Conservation (phyloP, 192 early-diverging fungal species). For the Coemansia sp. region DNA sequence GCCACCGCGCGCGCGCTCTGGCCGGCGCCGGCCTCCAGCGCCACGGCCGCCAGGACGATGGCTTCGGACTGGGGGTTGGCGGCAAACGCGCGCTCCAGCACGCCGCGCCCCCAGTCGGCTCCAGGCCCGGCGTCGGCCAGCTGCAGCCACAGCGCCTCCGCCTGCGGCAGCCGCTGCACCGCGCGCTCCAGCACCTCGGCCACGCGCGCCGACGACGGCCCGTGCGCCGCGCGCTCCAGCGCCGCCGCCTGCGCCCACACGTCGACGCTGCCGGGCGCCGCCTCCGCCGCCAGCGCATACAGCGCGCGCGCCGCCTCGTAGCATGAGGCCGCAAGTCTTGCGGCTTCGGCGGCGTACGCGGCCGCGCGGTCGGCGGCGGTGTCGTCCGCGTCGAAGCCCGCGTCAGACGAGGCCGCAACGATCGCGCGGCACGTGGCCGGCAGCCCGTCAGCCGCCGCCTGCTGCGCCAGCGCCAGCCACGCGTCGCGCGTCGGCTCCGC, state of each 20-base stretch:
- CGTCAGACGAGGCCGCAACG: conserved; percentile 70
- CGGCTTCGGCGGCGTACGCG: conserved; percentile 91
- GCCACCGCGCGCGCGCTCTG: conserved; percentile 74
- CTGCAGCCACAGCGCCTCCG: conserved; percentile 86
- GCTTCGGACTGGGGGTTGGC: conserved; percentile 91
- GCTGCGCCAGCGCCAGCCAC: conserved; percentile 87
- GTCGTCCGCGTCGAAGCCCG: conserved; percentile 60
- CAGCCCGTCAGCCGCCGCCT: conserved; percentile 76
- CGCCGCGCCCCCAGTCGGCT: conserved; percentile 65
- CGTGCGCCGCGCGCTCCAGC: conserved; percentile 78
- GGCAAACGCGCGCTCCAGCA: conserved; percentile 82
- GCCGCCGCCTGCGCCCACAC: conserved; percentile 86
- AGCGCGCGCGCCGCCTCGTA: conserved; percentile 84
- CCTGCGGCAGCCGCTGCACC: conserved; percentile 85
- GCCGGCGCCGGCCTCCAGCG: conserved; percentile 88
- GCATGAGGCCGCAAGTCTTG: conserved; percentile 56
- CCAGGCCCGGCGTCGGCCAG: background rate
- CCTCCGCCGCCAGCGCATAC: conserved; percentile 74
- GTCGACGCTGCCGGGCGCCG: conserved; percentile 72
- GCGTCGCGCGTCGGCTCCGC: conserved; percentile 72
- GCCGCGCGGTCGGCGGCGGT: conserved; percentile 73
- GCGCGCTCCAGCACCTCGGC: conserved; percentile 81
- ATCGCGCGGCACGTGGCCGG: conserved; percentile 81
- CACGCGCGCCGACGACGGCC: conserved; percentile 57
- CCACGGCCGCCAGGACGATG: conserved; percentile 94